These are phyloP conservation scores for Trichosporon sp. DNA, from an alignment of 1,284 basidiomycete genomes.

Conservation along the genomic window DNA sequence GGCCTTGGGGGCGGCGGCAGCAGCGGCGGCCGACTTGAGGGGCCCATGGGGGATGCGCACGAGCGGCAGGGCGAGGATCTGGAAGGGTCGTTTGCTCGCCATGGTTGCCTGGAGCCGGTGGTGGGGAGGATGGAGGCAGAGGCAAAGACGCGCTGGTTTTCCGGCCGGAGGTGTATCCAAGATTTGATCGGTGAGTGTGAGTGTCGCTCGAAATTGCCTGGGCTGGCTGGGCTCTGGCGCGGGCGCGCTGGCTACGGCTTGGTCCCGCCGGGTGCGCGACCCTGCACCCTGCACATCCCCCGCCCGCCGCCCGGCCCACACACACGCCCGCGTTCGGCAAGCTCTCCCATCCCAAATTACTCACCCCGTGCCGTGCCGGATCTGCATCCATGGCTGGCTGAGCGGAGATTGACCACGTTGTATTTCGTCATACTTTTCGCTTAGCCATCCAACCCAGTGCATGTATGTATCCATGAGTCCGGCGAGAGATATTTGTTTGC, in stretches of 20 bases:
- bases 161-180: background rate
- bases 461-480: background rate
- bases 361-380: background rate
- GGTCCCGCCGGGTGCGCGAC: background rate
- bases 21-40: constrained; percentile 6
- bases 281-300: background rate
- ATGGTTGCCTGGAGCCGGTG: no score
- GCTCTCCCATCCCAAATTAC: background rate
- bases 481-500: background rate
- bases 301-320: background rate
- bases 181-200: background rate
- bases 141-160: background rate
- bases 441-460: background rate
- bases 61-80: constrained; percentile 43
- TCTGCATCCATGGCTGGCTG: background rate
- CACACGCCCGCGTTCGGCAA: background rate
- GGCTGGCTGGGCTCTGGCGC: no score
- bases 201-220: background rate
- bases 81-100: constrained; percentile 25
- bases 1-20: background rate
- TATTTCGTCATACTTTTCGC: background rate
- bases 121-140: background rate
- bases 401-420: background rate
- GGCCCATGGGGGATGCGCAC: constrained; percentile 34
- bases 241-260: background rate